A percentile compares a stretch with the other conserved stretches of the same genome.
Conservation (phyloP, 352 stramenopile species). For the Globisporangium okanoganense region DNA sequence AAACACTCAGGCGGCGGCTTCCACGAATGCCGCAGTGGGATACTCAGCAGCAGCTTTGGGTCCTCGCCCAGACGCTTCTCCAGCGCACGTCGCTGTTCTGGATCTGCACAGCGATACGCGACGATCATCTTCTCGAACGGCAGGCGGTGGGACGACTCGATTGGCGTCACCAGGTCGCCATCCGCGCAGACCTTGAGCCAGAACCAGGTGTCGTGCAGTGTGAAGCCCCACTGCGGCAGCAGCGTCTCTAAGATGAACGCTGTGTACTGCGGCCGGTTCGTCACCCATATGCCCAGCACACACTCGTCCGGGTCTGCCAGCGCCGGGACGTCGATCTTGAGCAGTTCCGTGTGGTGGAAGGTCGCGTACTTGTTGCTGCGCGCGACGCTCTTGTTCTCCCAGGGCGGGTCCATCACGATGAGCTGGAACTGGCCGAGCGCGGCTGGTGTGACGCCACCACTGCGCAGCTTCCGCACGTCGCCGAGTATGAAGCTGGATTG, state of each 20-base stretch:
- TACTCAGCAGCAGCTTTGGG: slow-evolving; percentile 46
- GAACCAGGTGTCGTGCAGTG: slow-evolving; percentile 57
- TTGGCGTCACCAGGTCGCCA: slow-evolving; percentile 52
- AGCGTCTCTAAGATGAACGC: slow-evolving; percentile 52
- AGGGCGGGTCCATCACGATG: slow-evolving; percentile 72
- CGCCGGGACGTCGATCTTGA: slow-evolving; percentile 33
- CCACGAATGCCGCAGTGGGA: slow-evolving; percentile 75
- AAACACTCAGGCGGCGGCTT: slow-evolving; percentile 66
- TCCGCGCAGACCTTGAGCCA: slow-evolving; percentile 68
- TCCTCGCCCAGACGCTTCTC: slow-evolving; percentile 24
- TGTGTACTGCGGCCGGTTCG: slow-evolving; percentile 56
- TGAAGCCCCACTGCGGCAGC: slow-evolving; percentile 59
- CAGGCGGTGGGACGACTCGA: slow-evolving; percentile 58
- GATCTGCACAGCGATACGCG: slow-evolving; percentile 29
- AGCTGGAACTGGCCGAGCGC: slow-evolving; percentile 22
- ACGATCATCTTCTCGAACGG: slow-evolving; percentile 66
- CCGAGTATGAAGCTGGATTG: slow-evolving; percentile 21
- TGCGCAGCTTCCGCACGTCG: slow-evolving; percentile 21
- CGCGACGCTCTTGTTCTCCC: slow-evolving; percentile 74
- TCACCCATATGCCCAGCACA: slow-evolving; percentile 73
- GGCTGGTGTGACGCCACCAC: neutral
- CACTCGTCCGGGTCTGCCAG: slow-evolving; percentile 35
- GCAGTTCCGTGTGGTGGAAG: slow-evolving; percentile 55
- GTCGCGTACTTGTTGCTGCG: slow-evolving; percentile 51
- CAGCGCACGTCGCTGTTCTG: slow-evolving; percentile 17